Percentiles rank a stretch among this genome's conserved stretches.
Evolutionary conservation across 768 basidiomycete genomes (phyloP).

Genomic region (Melanogaster broomeanus): DNA sequence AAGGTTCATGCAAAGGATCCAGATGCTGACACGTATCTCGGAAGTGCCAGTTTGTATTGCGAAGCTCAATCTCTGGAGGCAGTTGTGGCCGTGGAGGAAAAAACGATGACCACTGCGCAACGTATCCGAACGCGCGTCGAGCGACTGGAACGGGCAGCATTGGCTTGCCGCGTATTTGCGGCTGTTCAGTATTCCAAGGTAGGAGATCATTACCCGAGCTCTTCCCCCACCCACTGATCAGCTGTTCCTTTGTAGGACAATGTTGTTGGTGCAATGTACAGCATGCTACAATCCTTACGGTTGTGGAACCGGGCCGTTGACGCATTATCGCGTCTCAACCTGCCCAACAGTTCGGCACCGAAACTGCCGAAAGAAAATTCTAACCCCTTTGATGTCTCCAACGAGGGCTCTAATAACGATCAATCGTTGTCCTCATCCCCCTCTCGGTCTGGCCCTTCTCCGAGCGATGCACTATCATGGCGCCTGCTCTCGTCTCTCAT

Average conservation of each 20-base stretch:
- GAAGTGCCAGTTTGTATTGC: conserved; percentile 54
- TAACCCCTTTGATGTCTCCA: conserved; percentile 60
- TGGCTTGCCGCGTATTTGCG: conserved; percentile 70
- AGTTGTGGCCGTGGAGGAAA: conserved; percentile 43
- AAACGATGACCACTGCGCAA: conserved; percentile 48
- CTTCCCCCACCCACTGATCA: background rate
- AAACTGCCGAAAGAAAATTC: conserved; percentile 32
- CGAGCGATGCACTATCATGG: conserved; percentile 70
- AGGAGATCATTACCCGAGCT: conserved; percentile 7
- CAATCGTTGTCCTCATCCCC: conserved; percentile 19
- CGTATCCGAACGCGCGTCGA: conserved; percentile 61
- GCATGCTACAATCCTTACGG: conserved; percentile 68
- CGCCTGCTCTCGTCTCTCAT: conserved; percentile 73
- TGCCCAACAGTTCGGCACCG: conserved; percentile 28
- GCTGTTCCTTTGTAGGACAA: conserved; percentile 51
- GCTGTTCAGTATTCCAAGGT: conserved; percentile 71
- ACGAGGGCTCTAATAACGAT: conserved; percentile 41
- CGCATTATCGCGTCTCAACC: conserved; percentile 59
- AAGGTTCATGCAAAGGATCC: background rate
- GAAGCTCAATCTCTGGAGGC: conserved; percentile 57
- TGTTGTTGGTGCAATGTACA: conserved; percentile 52
- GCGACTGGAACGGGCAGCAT: conserved; percentile 66
- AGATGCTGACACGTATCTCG: background rate
- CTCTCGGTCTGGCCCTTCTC: conserved; percentile 16
- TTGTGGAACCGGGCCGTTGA: conserved; percentile 83